Evolutionary conservation across 2,329 filamentous ascomycete species (phyloP), one percentile per base, ranked within the genome.

Genomic region (Akanthomyces lecanii): DNA sequence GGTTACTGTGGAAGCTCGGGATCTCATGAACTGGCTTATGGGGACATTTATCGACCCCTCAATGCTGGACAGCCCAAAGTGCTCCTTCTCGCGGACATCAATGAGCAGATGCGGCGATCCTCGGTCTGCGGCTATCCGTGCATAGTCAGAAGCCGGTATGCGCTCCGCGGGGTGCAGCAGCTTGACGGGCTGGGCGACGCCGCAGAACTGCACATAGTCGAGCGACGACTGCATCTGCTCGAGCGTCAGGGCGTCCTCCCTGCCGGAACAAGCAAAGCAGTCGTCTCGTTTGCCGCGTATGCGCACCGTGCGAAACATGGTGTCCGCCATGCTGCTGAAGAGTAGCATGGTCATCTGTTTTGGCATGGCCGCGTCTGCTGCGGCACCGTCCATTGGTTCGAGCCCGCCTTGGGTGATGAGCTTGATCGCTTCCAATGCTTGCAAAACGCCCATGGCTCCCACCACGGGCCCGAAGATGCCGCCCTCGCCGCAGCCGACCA

Each of bases 381-480:
- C 52, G 18, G 63, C 66, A 7, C 61, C 59, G 0, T 25, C 48
- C 1, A n/a, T 16, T 2, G 6, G 21, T 16, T 72, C 70, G 10
- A 70, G 64, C 6, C 69, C 69, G 3, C 70, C 73, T 36, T 78
- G 70, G 0, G 85, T 82, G 18, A 97, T 81, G n/a, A 97, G 75
- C 72, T 96, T 95, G 70, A 98, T 87, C 0, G 91, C 87, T 76
- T 98, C 92, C 1, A 96, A 79, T 0, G 95, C 94, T 77, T 98
- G 95, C 62, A 98, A 77, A 0, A 97, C 88, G 8, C 95, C 95
- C 91, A 99, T 97, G 0, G 87, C 83, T 0, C 95, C 95, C 0
- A 99, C 95, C 0, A 97, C 92, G 0, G 95, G 93, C 0, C 95
- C 95, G 1, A 99, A 71, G 10, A 99, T 92, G 0, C 95, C 95